phyloP scores from a whole-genome alignment of 2,329 filamentous ascomycete species.

The Ophiobolus disseminans region DNA sequence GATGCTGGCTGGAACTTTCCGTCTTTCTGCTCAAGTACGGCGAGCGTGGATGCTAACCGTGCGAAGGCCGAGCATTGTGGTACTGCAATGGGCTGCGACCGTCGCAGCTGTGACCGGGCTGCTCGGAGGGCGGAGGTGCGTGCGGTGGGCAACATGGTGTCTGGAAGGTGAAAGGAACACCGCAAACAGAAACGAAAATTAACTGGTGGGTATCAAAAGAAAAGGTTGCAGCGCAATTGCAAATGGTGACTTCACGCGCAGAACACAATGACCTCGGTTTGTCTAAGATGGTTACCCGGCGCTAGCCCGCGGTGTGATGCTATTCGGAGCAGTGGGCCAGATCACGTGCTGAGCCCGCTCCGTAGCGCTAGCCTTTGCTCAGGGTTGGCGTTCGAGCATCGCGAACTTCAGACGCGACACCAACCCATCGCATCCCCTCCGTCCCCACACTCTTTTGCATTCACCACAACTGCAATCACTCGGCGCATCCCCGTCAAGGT shows the following conservation, averaged over 20 bases:
- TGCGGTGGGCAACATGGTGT: conserved; percentile 47
- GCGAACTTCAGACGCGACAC: conserved; percentile 43
- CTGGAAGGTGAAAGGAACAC: conserved; percentile 1
- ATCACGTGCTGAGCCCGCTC: conserved; percentile 27
- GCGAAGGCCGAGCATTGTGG: conserved; percentile 64
- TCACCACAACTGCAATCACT: conserved; percentile 16
- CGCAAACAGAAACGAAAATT: background rate
- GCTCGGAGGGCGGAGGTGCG: conserved; percentile 46
- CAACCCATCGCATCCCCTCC: conserved; percentile 35
- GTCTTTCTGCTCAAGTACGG: conserved; percentile 89
- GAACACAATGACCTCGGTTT: conserved; percentile 39
- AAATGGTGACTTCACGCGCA: conserved; percentile 5
- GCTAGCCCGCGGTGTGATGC: conserved; percentile 23
- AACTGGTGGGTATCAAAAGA: no score
- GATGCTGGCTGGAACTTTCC: conserved; percentile 85
- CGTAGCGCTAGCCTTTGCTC: conserved; percentile 25
- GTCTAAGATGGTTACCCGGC: conserved; percentile 24
- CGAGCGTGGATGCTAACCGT: conserved; percentile 83
- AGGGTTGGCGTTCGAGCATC: conserved; percentile 34
- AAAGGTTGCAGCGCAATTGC: background rate
- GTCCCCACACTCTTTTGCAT: conserved; percentile 35
- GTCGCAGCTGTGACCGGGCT: conserved; percentile 55
- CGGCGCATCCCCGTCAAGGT: conserved; percentile 5
- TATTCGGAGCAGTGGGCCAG: background rate
- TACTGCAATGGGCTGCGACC: conserved; percentile 37